A percentile compares a stretch with the other conserved stretches of the same genome.
These are phyloP conservation scores for Hypoxylon lenormandii DNA, from an alignment of 495 filamentous ascomycete genomes.

Conservation along the genomic window DNA sequence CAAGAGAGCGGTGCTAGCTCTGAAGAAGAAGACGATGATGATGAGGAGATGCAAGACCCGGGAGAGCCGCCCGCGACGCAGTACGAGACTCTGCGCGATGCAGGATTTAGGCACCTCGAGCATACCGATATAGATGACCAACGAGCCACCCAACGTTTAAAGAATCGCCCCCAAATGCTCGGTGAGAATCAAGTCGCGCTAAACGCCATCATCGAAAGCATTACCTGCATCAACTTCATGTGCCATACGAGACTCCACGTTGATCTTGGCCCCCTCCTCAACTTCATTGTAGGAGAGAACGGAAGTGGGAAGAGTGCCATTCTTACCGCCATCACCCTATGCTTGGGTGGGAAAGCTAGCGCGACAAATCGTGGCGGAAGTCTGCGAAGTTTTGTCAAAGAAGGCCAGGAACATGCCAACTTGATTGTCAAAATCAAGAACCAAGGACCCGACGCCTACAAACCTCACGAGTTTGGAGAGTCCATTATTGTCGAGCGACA, in stretches of 20 bases:
- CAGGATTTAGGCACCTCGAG: conserved; percentile 63
- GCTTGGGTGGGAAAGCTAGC: conserved; percentile 92
- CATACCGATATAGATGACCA: conserved; percentile 71
- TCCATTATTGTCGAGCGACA: conserved; percentile 90
- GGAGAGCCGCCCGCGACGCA: conserved; percentile 59
- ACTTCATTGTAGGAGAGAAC: conserved; percentile 97
- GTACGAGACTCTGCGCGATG: conserved; percentile 66
- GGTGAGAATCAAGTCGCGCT: conserved; percentile 80
- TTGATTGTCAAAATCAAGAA: conserved; percentile 88
- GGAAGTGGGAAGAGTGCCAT: conserved; percentile 99
- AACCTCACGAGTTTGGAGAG: conserved; percentile 82
- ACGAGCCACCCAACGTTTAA: conserved; percentile 77
- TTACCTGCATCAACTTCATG: conserved; percentile 93
- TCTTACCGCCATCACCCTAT: conserved; percentile 92
- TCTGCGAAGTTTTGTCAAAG: conserved; percentile 91
- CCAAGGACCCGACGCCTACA: conserved; percentile 81
- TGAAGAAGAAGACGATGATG: conserved; percentile 25
- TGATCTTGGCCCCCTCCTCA: conserved; percentile 88
- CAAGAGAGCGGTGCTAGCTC: conserved; percentile 49
- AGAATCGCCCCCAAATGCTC: conserved; percentile 62
- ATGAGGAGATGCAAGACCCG: conserved; percentile 45
- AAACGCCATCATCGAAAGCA: conserved; percentile 83
- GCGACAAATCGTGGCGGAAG: conserved; percentile 95
- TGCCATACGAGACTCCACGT: conserved; percentile 85
- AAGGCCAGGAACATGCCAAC: conserved; percentile 73